Evolutionary conservation across 371 early-diverging fungal genomes (phyloP).

Genomic region (Rhizomucor pusillus): DNA sequence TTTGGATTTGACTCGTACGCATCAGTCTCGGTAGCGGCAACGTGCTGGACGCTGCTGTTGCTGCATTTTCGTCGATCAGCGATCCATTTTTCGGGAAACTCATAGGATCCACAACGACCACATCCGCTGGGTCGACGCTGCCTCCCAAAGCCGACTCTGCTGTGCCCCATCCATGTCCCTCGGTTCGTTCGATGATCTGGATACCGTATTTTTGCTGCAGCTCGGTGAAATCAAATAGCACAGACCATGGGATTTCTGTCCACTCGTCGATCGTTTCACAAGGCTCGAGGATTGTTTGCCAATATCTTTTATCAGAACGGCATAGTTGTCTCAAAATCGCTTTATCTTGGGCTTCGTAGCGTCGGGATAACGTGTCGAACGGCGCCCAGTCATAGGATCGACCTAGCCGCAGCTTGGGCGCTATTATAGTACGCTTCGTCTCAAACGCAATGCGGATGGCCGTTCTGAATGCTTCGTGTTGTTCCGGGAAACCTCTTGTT

Average conservation of each 20-base stretch:
- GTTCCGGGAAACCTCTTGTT: slow-evolving; percentile 32
- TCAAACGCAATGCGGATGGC: slow-evolving; percentile 43
- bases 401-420: slow-evolving; percentile 42
- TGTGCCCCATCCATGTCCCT: slow-evolving; percentile 38
- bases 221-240: slow-evolving; percentile 15
- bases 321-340: slow-evolving; percentile 17
- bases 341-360: slow-evolving; percentile 40
- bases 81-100: slow-evolving; percentile 31
- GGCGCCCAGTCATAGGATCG: slow-evolving; percentile 36
- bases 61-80: slow-evolving; percentile 17
- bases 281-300: slow-evolving; percentile 23
- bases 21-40: slow-evolving; percentile 12
- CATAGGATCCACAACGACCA: slow-evolving; percentile 37
- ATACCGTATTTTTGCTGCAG: slow-evolving; percentile 29
- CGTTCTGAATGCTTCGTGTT: slow-evolving; percentile 45
- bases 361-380: slow-evolving; percentile 31
- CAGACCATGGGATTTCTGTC: slow-evolving; percentile 28
- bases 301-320: slow-evolving; percentile 2
- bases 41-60: slow-evolving; percentile 20
- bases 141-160: slow-evolving; percentile 26
- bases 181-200: slow-evolving; percentile 33
- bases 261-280: slow-evolving; percentile 21
- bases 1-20: slow-evolving; percentile 28
- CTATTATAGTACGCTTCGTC: slow-evolving; percentile 44
- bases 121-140: slow-evolving; percentile 13